Evolutionary conservation across 106 monocot genomes (phyloP).

Genomic region (Acanthochlamys bracteata): DNA sequence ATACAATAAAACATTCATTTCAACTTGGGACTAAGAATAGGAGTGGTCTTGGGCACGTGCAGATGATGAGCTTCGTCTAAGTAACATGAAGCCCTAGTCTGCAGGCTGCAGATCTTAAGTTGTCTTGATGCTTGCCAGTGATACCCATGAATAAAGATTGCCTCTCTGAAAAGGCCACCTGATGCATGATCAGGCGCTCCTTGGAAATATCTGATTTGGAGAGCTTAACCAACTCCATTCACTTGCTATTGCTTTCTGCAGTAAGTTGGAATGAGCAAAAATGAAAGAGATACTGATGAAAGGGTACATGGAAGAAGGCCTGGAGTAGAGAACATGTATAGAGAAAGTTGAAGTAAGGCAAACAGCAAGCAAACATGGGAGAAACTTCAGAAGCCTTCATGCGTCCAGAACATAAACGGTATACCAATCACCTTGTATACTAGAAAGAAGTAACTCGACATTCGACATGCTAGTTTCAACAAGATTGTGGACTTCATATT

Average conservation of each 20-base stretch:
- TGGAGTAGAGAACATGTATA: too few relatives aligned
- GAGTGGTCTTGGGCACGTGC: conserved; percentile 18
- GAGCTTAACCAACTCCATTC: neutral
- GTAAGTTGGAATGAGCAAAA: neutral
- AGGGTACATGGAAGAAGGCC: too few relatives aligned
- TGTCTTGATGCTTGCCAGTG: neutral
- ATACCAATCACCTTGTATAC: too few relatives aligned
- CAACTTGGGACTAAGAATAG: conserved; percentile 1
- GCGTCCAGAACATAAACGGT: too few relatives aligned
- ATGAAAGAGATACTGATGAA: neutral
- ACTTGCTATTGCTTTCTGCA: neutral
- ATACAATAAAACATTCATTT: neutral
- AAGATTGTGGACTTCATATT: too few relatives aligned
- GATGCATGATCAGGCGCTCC: neutral
- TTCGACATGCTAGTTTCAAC: too few relatives aligned
- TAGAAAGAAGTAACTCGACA: too few relatives aligned
- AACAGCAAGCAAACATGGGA: too few relatives aligned
- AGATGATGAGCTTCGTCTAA: conserved; percentile 1
- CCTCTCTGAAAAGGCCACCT: neutral
- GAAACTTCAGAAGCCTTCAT: too few relatives aligned
- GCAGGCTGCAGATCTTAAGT: neutral
- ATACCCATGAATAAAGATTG: neutral
- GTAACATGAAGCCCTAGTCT: neutral
- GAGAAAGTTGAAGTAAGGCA: too few relatives aligned
- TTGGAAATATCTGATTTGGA: neutral